A percentile compares a stretch with the other conserved stretches of the same genome.
These are phyloP conservation scores for Claviceps pusilla DNA, from an alignment of 2,329 filamentous ascomycete species.

Conservation along the genomic window DNA sequence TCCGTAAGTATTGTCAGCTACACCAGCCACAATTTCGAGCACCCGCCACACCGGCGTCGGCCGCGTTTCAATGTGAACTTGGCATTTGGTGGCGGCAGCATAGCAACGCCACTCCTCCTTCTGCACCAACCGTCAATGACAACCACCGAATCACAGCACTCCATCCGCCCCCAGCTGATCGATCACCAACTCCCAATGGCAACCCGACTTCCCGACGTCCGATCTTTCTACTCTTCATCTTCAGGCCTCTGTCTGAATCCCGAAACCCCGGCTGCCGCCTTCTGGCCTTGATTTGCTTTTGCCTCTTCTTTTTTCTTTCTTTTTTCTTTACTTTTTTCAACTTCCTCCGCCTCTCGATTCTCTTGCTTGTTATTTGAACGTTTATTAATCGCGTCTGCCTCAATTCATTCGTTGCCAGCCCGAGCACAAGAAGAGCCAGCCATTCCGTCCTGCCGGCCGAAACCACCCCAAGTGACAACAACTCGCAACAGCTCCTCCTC, in stretches of 20 bases:
- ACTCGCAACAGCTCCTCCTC: background rate
- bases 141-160: conserved; percentile 7
- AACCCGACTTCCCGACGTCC: background rate
- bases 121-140: conserved; percentile 1
- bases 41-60: background rate
- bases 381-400: background rate
- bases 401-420: background rate
- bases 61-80: background rate
- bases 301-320: background rate
- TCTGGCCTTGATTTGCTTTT: background rate
- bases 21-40: background rate
- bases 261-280: background rate
- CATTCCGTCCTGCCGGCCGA: background rate
- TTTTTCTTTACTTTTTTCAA: background rate
- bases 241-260: background rate
- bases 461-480: background rate
- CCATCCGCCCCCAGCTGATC: background rate
- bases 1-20: background rate
- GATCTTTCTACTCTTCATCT: background rate
- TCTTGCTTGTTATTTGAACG: background rate
- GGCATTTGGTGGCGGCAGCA: background rate
- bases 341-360: background rate
- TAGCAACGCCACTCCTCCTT: background rate
- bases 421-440: background rate
- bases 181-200: background rate